A percentile compares a stretch with the other conserved stretches of the same genome.
Conservation (phyloP, 2,329 filamentous ascomycete genomes). For the Tolypocladium ophioglossoides region DNA sequence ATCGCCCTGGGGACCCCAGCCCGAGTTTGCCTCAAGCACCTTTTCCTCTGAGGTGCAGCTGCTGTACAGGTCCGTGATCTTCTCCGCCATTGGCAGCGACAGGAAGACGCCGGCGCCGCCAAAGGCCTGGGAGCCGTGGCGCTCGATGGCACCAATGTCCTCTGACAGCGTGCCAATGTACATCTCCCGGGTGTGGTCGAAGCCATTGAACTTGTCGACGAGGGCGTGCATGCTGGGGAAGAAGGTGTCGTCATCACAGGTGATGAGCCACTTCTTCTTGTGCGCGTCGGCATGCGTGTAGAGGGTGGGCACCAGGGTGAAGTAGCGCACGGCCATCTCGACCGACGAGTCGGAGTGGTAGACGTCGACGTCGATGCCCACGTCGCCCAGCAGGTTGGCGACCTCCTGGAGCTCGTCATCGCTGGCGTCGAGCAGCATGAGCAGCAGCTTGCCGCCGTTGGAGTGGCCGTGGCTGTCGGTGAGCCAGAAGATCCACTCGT, state of each 20-base stretch:
- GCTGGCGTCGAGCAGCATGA: conserved; percentile 42
- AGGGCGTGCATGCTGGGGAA: conserved; percentile 49
- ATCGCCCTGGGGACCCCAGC: conserved; percentile 51
- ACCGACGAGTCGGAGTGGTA: conserved; percentile 40
- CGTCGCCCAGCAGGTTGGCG: conserved; percentile 30
- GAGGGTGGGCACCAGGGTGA: conserved; percentile 42
- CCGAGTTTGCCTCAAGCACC: conserved; percentile 42
- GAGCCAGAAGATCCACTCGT: conserved; percentile 51
- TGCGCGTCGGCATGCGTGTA: conserved; percentile 39
- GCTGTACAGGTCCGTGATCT: conserved; percentile 33
- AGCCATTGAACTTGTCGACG: conserved; percentile 37
- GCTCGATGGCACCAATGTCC: conserved; percentile 46
- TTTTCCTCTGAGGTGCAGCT: conserved; percentile 38
- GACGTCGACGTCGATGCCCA: conserved; percentile 47
- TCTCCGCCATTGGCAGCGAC: conserved; percentile 37
- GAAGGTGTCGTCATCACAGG: conserved; percentile 56
- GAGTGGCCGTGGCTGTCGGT: conserved; percentile 44
- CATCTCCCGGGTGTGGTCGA: conserved; percentile 39
- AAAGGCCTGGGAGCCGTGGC: conserved; percentile 53
- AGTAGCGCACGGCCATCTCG: conserved; percentile 49
- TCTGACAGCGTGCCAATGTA: conserved; percentile 54
- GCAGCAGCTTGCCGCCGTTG: conserved; percentile 45
- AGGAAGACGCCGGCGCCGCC: conserved; percentile 55
- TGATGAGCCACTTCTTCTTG: conserved; percentile 47
- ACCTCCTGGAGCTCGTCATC: conserved; percentile 40